Evolutionary conservation across 2,329 filamentous ascomycete genomes (phyloP), one percentile per base, ranked within the genome.

Genomic region (Ophiognomonia clavigignenti-juglandacearum): DNA sequence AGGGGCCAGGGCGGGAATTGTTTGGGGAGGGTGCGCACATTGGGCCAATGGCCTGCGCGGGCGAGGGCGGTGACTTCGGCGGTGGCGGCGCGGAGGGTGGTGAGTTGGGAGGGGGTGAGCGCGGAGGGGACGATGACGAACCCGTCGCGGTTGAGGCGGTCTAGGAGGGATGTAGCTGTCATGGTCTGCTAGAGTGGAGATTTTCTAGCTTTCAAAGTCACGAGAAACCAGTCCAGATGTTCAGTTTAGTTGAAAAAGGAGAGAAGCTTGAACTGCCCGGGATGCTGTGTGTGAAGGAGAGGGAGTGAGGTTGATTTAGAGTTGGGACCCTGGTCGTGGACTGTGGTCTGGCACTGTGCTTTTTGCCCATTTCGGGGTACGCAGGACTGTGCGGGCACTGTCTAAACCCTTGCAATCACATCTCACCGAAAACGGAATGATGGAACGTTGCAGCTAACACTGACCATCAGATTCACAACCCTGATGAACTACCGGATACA

Each of bases 21-120:
- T 66, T 95, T 95, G 45, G 87, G 87, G 3, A 93, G 78, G 1
- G 87, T 92, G 54, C 89, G 85, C 59, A 95, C 82, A 66, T 86
- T 77, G 3, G 87, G 87, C 89, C 89, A 96, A 53, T 74, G 60
- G 31, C 88, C 88, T n/a, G 70, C 57, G 53, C 86, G 81, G 35
- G 86, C 85, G 35, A 80, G 69, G 3, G 68, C 61, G 18, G 82
- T 80, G n/a, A 78, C 76, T 48, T 74, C 64, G 27, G 69, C 61
- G 42, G 82, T 78, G 35, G 83, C 83, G 45, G 62, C 60, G 57
- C 82, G 84, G 53, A 92, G 80, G 18, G 67, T 58, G 20, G 69
- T 52, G 37, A 93, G 70, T 51, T 82, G 72, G 16, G 66, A 47
- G 2, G 73, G 64, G 48, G 72, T 66, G 57, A 95, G 72, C 53